Evolutionary conservation across 2,329 filamentous ascomycete species (phyloP).

Genomic region (Diaporthe velutina): DNA sequence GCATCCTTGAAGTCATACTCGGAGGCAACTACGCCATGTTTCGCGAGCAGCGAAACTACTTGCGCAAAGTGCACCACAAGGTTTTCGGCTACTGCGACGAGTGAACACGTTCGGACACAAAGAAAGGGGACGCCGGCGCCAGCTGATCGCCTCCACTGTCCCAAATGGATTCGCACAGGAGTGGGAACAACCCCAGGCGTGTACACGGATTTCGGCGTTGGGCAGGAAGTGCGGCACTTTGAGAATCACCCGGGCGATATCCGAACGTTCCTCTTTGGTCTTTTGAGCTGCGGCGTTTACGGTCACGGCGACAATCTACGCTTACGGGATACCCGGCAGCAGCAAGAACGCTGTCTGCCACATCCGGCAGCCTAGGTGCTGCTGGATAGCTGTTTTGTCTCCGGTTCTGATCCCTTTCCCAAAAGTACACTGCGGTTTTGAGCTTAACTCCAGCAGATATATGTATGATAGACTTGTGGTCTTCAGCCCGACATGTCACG

Average conservation of each 20-base stretch:
- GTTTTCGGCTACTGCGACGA: conserved; percentile 51
- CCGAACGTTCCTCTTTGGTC: conserved; percentile 2
- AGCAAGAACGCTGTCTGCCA: conserved; percentile 30
- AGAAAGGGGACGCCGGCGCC: background rate
- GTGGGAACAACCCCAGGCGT: background rate
- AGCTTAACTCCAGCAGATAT: conserved; percentile 41
- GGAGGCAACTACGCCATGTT: conserved; percentile 86
- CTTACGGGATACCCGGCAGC: conserved; percentile 39
- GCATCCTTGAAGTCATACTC: conserved; percentile 79
- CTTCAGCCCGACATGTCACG: conserved; percentile 28
- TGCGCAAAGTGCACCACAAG: conserved; percentile 65
- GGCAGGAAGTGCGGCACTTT: background rate
- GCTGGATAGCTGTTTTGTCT: conserved; percentile 17
- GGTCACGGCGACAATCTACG: conserved; percentile 29
- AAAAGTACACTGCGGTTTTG: conserved; percentile 28
- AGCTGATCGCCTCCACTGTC: background rate
- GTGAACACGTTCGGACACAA: conserved; percentile 36
- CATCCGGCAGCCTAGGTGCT: conserved; percentile 10
- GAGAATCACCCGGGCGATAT: conserved; percentile 6
- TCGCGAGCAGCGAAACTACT: conserved; percentile 73
- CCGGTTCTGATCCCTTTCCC: conserved; percentile 26
- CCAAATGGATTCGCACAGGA: background rate
- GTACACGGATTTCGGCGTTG: conserved; percentile 2
- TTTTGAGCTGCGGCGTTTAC: conserved; percentile 34
- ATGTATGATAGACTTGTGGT: conserved; percentile 38